Evolutionary conservation across 306 rosid species (phyloP), one percentile per base, ranked within the genome.

Genomic region (Adenanthera pavonina): DNA sequence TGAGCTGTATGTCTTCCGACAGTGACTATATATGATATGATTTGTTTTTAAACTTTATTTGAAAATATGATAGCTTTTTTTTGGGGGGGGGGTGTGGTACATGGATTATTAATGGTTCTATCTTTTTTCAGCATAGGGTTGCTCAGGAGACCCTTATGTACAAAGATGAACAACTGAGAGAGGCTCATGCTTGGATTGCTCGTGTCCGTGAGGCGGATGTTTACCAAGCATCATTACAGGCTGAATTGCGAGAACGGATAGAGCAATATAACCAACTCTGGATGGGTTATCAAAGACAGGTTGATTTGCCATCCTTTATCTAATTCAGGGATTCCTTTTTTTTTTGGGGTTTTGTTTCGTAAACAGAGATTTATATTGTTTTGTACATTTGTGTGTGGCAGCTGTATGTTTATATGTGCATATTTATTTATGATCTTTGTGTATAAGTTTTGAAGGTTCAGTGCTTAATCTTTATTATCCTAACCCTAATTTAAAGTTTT

Each of bases 271-370:
- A 92, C 84, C 98, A 96, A 75, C 94, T 96, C 53, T 96, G 99
- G 99, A 87, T 92, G 88, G 92, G 91, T 82, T 92, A 84, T 65
- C 99, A 96, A 78, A 91, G 98, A 86, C 99, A 96, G 99, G 99
- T 94, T 77, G 82, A 75, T 85, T 65, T 56, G 36, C 57, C 69
- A 71, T 83, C 67, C 36, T 12, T 65, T 80, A 36, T 75, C 67
- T 66, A 35, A 25, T 34, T 69, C 56, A 8, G 48, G 16, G 69
- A 80, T 75, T 35, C 40, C 15, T 12, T 67, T 69, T 62, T 43
- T 25, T 43, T 65, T 25, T 25, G 0, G 30, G 30, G 30, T 25
- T 25, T 75, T 65, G 7, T 40, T 43, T 30, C 38, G 14, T 44
- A 4, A 1, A 17, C 25, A 16, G 35, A 35, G 43, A 56, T 76